Base-by-base conservation (phyloP, 176 grass and related monocot genomes). In the Elymus sibiricus region DNA sequence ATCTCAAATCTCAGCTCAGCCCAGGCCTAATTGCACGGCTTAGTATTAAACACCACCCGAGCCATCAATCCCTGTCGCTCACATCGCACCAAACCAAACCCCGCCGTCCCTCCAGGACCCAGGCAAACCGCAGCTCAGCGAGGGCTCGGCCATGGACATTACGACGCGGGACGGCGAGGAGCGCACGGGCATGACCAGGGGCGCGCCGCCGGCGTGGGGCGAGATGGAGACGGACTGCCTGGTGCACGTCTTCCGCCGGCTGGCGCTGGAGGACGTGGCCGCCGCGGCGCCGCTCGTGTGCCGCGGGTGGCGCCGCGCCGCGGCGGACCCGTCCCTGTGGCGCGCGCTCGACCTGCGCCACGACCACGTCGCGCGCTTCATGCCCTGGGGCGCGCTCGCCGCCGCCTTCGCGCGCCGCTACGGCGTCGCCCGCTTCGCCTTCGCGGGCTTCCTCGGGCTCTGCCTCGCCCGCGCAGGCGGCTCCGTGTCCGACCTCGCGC, bases 201-300 rank as follows among this genome's bases (percentile, higher is more conserved):
- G 49, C 43, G 64, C 46, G 19, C 5, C n/a, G 53, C 7, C 44
- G 67, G 1, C 60, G 76, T 98, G 93, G 96, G 86, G 83, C 14
- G 90, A 95, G 46, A 92, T 98, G 86, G 81, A 80, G 15, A 83
- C 78, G 49, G 96, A 98, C 83, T 94, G 96, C 85, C 88, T 98
- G 37, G 79, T 88, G 61, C 83, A 88, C 64, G 84, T 98, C 35
- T 95, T 98, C 83, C 39, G 63, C 12, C 82, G 80, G 2, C 91
- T 98, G 4, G 79, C 65, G 24, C 90, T 94, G 43, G 90, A 91
- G 22, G 96, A 98, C 77, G 82, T 94, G 47, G 70, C 90, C 4
- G 29, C 91, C 5, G 25, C 88, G 1, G 86, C 86, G 12, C 96
- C 96, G 82, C 91, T 92, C 19, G 96, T 94, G 77, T 98, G 96